Evolutionary conservation across 2,329 filamentous ascomycete species (phyloP).

Genomic region (Diatrype stigma): DNA sequence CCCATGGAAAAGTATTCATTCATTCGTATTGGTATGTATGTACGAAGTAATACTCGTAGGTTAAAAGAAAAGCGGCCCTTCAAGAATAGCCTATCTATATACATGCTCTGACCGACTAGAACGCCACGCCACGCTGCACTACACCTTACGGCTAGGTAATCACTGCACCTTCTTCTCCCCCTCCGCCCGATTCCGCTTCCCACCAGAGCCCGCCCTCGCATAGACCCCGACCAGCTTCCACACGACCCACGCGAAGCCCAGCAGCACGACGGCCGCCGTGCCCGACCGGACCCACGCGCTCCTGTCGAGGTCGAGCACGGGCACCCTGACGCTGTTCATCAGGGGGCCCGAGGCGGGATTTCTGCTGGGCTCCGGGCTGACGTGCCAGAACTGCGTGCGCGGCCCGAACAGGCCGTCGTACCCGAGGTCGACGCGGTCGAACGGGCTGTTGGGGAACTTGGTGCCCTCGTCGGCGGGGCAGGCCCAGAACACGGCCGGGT

Average conservation of each 20-base stretch:
- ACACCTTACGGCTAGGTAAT: no score
- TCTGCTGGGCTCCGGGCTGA: conserved; percentile 45
- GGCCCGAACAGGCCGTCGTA: conserved; percentile 78
- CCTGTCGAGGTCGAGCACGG: conserved; percentile 57
- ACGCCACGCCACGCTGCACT: neutral
- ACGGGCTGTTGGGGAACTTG: conserved; percentile 74
- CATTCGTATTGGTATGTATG: no score
- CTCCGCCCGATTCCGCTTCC: conserved; percentile 7
- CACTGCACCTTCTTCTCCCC: conserved; percentile 19
- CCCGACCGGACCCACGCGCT: conserved; percentile 46
- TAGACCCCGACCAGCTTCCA: conserved; percentile 50
- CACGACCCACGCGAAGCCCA: conserved; percentile 68
- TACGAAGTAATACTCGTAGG: no score
- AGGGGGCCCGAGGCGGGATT: conserved; percentile 32
- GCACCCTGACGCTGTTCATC: conserved; percentile 55
- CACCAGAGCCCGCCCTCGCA: conserved; percentile 28
- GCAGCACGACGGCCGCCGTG: conserved; percentile 54
- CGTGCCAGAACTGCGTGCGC: conserved; percentile 79
- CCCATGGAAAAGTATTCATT: no score
- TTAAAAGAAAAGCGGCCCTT: no score
- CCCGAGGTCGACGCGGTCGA: conserved; percentile 79
- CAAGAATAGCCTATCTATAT: no score
- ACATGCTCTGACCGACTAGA: no score
- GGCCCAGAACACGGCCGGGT: conserved; percentile 87
- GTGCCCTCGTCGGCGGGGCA: conserved; percentile 64